phyloP scores from a whole-genome alignment of 2,329 filamentous ascomycete species.

The Verticillium nubilum region DNA sequence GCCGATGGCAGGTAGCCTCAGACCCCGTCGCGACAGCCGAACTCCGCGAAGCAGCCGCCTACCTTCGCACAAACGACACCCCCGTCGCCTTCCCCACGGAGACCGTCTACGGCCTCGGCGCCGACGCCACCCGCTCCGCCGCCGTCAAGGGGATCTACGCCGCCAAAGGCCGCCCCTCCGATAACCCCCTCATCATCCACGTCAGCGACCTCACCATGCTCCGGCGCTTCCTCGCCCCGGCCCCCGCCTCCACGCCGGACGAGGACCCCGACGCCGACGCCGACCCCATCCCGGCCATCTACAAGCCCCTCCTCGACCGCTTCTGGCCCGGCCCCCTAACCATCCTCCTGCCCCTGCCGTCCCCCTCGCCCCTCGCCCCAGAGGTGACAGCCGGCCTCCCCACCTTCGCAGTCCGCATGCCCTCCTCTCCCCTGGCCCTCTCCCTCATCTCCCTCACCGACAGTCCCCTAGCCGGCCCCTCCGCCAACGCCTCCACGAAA shows the following conservation, averaged over 20 bases:
- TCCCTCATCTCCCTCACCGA: slow-evolving; percentile 77
- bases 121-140: slow-evolving; percentile 79
- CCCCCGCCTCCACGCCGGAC: neutral
- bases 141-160: slow-evolving; percentile 89
- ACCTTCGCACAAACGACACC: slow-evolving; percentile 58
- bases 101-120: slow-evolving; percentile 95
- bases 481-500: slow-evolving; percentile 89
- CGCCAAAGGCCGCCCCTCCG: slow-evolving; percentile 83
- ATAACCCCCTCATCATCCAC: slow-evolving; percentile 95
- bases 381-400: slow-evolving; percentile 82
- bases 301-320: slow-evolving; percentile 66
- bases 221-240: slow-evolving; percentile 48
- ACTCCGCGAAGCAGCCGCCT: slow-evolving; percentile 60
- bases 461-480: slow-evolving; percentile 81
- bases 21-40: slow-evolving; percentile 24
- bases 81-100: slow-evolving; percentile 97
- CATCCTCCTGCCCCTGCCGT: slow-evolving; percentile 75
- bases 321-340: slow-evolving; percentile 97
- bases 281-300: slow-evolving; percentile 63
- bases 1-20: slow-evolving; percentile 35
- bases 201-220: slow-evolving; percentile 77
- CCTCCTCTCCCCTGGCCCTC: slow-evolving; percentile 75
- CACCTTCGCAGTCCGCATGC: slow-evolving; percentile 90
- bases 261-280: slow-evolving; percentile 3
- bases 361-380: slow-evolving; percentile 67